Evolutionary conservation across 1,139 yeast genomes (phyloP).

Genomic region (Candida sanyaensis): DNA sequence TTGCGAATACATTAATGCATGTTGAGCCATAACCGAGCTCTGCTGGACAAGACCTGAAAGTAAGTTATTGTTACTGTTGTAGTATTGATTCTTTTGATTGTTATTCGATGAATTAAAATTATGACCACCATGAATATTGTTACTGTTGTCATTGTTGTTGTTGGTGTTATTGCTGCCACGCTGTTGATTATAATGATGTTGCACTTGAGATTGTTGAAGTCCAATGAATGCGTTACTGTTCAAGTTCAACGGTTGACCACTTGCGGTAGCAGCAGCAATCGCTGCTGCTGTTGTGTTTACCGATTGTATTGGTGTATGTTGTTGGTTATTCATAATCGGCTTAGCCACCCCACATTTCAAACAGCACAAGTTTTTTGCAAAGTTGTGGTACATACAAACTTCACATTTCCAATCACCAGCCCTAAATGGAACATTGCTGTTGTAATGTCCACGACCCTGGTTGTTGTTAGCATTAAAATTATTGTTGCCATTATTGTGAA

Average conservation of each 20-base stretch:
- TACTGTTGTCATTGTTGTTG: conserved; percentile 1
- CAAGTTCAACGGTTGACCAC: conserved; percentile 48
- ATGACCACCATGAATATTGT: not conserved
- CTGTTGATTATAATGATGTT: conserved; percentile 5
- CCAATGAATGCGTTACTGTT: conserved; percentile 24
- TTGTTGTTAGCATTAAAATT: conserved; percentile 12
- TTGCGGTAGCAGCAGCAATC: conserved; percentile 55
- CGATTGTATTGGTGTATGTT: conserved; percentile 26
- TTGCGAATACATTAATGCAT: conserved; percentile 22
- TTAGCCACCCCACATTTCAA: conserved; percentile 86
- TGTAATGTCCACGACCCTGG: conserved; percentile 15
- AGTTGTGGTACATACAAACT: conserved; percentile 84
- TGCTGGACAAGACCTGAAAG: conserved; percentile 11
- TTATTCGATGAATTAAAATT: not conserved
- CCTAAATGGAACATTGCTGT: conserved; percentile 71
- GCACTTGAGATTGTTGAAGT: conserved; percentile 20
- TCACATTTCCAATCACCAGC: conserved; percentile 99
- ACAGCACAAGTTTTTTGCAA: conserved; percentile 88
- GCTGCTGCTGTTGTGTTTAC: conserved; percentile 53
- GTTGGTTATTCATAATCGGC: conserved; percentile 35
- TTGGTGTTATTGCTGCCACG: not conserved
- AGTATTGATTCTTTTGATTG: conserved; percentile 7
- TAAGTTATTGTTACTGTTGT: conserved; percentile 1
- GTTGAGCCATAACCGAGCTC: conserved; percentile 22
- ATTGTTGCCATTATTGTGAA: conserved; percentile 4